Percentiles rank a stretch among this genome's conserved stretches.
phyloP scores from a whole-genome alignment of 2,329 filamentous ascomycete genomes.

The Fusarium setosum region DNA sequence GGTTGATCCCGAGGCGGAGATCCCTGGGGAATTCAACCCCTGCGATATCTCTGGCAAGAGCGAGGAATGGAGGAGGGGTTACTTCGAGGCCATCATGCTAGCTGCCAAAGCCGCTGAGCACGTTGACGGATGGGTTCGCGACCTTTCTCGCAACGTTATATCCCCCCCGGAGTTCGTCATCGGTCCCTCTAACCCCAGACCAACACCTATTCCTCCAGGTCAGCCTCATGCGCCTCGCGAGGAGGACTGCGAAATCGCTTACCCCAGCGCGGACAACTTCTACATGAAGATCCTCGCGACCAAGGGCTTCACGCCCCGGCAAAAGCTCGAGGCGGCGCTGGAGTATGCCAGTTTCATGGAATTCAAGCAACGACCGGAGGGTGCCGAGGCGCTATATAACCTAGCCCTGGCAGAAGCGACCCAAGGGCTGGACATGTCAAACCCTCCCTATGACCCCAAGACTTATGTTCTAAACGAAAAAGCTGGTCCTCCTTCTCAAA shows the following conservation, averaged over 20 bases:
- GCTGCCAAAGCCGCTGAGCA: conserved; percentile 82
- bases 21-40: conserved; percentile 70
- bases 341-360: conserved; percentile 89
- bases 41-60: conserved; percentile 80
- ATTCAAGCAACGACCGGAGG: conserved; percentile 74
- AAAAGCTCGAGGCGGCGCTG: conserved; percentile 84
- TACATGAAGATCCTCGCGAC: conserved; percentile 88
- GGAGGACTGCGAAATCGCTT: conserved; percentile 79
- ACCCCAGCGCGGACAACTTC: conserved; percentile 76
- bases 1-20: conserved; percentile 76
- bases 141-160: conserved; percentile 72
- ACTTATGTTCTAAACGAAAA: conserved; percentile 74
- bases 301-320: conserved; percentile 79
- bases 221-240: conserved; percentile 74
- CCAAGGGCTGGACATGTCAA: conserved; percentile 58
- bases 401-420: conserved; percentile 82
- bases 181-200: conserved; percentile 86
- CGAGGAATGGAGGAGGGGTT: conserved; percentile 87
- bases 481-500: conserved; percentile 71
- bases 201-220: conserved; percentile 76
- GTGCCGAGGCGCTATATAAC: conserved; percentile 77
- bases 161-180: conserved; percentile 80
- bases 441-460: conserved; percentile 64
- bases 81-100: conserved; percentile 84
- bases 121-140: conserved; percentile 81